Evolutionary conservation across 2,329 filamentous ascomycete genomes (phyloP).

Genomic region (Orbilia javanica): DNA sequence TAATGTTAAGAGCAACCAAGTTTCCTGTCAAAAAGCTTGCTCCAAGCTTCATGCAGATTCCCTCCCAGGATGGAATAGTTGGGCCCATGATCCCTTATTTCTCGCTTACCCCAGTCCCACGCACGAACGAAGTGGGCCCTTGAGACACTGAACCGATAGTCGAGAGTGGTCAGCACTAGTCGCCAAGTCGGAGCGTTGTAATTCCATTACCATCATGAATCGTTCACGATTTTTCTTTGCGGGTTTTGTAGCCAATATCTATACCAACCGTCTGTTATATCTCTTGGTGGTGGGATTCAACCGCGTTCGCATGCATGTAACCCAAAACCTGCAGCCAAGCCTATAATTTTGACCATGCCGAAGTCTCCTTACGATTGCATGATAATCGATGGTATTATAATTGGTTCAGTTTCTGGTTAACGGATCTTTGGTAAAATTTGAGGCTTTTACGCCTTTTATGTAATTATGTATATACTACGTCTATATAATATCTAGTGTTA

Average conservation of each 20-base stretch:
- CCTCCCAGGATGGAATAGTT: too few species aligned
- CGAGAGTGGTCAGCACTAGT: neutral
- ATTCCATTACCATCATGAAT: neutral
- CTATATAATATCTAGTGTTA: neutral
- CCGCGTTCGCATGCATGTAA: neutral
- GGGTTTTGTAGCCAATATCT: neutral
- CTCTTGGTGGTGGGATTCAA: neutral
- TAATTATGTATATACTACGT: too few species aligned
- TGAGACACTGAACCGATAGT: neutral
- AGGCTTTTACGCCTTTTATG: too few species aligned
- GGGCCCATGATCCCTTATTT: neutral
- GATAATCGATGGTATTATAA: neutral
- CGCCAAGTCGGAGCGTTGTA: slow-evolving; percentile 15
- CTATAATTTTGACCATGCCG: neutral
- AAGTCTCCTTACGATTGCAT: neutral
- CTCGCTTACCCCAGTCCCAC: neutral
- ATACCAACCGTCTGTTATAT: neutral
- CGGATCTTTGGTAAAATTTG: neutral
- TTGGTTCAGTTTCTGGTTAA: neutral
- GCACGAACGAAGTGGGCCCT: neutral
- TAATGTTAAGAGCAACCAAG: too few species aligned
- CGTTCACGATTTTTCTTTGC: neutral
- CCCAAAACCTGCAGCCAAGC: neutral
- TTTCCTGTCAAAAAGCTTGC: too few species aligned
- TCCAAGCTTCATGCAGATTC: too few species aligned